Conservation (phyloP, 23 red algal genomes). For the Gracilaria caudata region DNA sequence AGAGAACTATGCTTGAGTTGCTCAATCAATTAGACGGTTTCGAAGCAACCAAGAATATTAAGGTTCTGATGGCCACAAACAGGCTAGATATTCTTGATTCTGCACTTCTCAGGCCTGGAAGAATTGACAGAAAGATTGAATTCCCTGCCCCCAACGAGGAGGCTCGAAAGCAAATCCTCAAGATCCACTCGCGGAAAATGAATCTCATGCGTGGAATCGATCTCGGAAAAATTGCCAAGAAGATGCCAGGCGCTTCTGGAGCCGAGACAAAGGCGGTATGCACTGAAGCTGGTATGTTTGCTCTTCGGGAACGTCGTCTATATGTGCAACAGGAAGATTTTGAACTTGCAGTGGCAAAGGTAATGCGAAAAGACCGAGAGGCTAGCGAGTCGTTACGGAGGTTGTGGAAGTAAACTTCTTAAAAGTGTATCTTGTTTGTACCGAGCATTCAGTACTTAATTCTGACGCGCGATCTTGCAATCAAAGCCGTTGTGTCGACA, state of each 20-base stretch:
- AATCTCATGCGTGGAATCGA: conserved; percentile 97
- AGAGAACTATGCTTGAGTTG: conserved; percentile 51
- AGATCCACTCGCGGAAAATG: conserved; percentile 94
- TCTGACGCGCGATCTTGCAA: background rate
- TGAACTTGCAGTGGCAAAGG: conserved; percentile 95
- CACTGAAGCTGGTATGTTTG: conserved; percentile 99
- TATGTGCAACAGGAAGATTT: conserved; percentile 99
- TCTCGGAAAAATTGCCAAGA: conserved; percentile 76
- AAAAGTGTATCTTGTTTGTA: background rate
- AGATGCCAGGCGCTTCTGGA: conserved; percentile 83
- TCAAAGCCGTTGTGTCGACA: background rate
- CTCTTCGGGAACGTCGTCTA: conserved; percentile 87
- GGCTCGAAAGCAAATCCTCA: conserved; percentile 80
- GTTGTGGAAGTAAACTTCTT: conserved; percentile 82
- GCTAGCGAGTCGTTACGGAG: conserved; percentile 81
- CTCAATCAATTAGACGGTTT: conserved; percentile 55
- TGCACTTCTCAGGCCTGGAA: conserved; percentile 74
- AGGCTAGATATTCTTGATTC: conserved; percentile 65
- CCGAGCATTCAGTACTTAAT: background rate
- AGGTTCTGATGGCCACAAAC: conserved; percentile 83
- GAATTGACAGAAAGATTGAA: conserved; percentile 85
- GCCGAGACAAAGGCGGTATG: conserved; percentile 94
- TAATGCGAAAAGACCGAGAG: conserved; percentile 96
- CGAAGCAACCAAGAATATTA: conserved; percentile 44
- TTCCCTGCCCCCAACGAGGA: conserved; percentile 84